Evolutionary conservation across 371 early-diverging fungal genomes (phyloP), one percentile per base, ranked within the genome.

Genomic region (Rhizopus microsporus): DNA sequence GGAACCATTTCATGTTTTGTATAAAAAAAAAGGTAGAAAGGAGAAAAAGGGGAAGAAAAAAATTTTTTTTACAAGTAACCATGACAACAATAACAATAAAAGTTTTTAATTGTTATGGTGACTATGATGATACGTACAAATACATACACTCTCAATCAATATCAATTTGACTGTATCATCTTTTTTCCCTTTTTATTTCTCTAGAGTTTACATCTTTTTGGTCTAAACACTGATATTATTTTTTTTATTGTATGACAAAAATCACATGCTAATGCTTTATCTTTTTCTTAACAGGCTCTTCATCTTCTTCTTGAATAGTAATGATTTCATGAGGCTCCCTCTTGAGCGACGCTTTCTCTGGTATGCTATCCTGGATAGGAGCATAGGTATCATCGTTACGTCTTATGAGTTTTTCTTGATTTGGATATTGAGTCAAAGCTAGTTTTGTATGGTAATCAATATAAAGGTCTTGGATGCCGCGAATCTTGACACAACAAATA

Each of bases 1-100:
- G 81, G 59, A 90, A 91, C 55, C 90, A 77, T 67, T 88, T 86
- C 93, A 91, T 91, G 16, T n/a, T 51, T 17, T 13, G 38, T 8
- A 12, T 35, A 23, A 44, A 44, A 10, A 44, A 10, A 44, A 44
- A 16, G 7, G 33, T 29, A 17, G 37, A 15, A 35, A 34, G 29
- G 13, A 37, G 10, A 45, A 56, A 23, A 46, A 29, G 6, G n/a
- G 32, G 29, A 23, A 45, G 29, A 45, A 8, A 29, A 12, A 23
- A 29, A 46, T 29, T 46, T 29, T 45, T 46, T 50, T 16, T 37
- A 32, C 17, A 23, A 46, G 46, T 4, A 46, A 10, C 46, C 23
- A 23, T 23, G 23, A n/a, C 9, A n/a, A 39, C n/a, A 39, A 39
- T 39, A 39, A 23, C 23, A 23, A 23, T 23, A 23, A 23, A 23